A percentile compares a stretch with the other conserved stretches of the same genome.
Conservation (phyloP, 805 yeast genomes). For the Pichia californica region DNA sequence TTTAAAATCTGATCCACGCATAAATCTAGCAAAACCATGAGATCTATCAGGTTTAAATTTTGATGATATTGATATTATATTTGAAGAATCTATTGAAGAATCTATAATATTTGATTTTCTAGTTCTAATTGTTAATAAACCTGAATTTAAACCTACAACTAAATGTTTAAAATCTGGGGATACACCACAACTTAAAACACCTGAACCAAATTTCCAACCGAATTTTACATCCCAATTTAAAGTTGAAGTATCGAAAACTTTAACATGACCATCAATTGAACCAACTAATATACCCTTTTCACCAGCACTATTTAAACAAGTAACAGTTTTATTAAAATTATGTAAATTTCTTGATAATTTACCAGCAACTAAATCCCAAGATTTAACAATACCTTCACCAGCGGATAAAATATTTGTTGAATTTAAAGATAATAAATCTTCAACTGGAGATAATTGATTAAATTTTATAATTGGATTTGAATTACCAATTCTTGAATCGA, state of each 20-base stretch:
- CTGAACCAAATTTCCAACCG: slow-evolving; percentile 97
- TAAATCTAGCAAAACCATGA: slow-evolving; percentile 69
- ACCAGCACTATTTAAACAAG: slow-evolving; percentile 69
- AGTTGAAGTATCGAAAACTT: slow-evolving; percentile 75
- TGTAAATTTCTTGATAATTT: slow-evolving; percentile 61
- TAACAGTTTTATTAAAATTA: slow-evolving; percentile 91
- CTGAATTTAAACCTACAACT: slow-evolving; percentile 88
- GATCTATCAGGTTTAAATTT: slow-evolving; percentile 38
- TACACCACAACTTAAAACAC: slow-evolving; percentile 82
- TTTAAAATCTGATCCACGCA: slow-evolving; percentile 84
- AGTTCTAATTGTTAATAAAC: slow-evolving; percentile 82
- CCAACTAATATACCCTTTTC: slow-evolving; percentile 85
- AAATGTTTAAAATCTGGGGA: slow-evolving; percentile 86
- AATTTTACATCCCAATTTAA: slow-evolving; percentile 81
- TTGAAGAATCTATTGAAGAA: too few relatives aligned
- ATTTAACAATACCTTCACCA: slow-evolving; percentile 73
- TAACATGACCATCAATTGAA: slow-evolving; percentile 94
- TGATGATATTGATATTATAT: neutral
- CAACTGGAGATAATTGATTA: slow-evolving; percentile 77
- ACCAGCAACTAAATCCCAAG: slow-evolving; percentile 89
- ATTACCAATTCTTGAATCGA: slow-evolving; percentile 61
- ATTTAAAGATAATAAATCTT: slow-evolving; percentile 68
- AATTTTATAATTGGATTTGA: slow-evolving; percentile 53
- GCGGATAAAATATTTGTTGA: slow-evolving; percentile 75
- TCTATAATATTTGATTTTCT: slow-evolving; percentile 44